These are phyloP conservation scores for Cladosporium sphaerospermum DNA, from an alignment of 2,329 filamentous ascomycete species.

Conservation along the genomic window DNA sequence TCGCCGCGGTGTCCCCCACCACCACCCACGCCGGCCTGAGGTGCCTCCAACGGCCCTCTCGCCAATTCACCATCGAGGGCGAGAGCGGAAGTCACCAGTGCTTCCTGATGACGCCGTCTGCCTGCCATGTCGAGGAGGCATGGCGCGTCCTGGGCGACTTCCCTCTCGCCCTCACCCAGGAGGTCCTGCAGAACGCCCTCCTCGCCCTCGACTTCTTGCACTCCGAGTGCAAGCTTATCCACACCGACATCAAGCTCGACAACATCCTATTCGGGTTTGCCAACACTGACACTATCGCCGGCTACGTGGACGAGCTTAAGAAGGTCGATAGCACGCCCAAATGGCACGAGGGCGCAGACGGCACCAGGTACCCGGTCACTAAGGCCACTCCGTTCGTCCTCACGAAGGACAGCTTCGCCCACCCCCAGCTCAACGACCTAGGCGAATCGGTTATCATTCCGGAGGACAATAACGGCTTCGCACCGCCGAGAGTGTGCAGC, in stretches of 20 bases:
- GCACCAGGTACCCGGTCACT: constrained; percentile 3
- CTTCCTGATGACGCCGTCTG: constrained; percentile 1
- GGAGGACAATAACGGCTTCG: background rate
- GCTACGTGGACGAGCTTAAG: background rate
- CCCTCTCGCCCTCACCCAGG: background rate
- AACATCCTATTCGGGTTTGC: constrained; percentile 9
- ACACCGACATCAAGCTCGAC: constrained; percentile 8
- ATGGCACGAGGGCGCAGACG: background rate
- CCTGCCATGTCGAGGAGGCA: constrained; percentile 5
- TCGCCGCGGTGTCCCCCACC: background rate
- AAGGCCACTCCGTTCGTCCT: background rate
- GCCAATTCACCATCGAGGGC: constrained; percentile 1
- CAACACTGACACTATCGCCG: background rate
- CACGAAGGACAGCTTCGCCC: constrained; percentile 1
- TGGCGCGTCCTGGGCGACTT: constrained; percentile 4
- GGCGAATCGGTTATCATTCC: constrained; percentile 4
- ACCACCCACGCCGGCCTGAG: constrained; percentile 3
- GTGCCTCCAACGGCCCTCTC: constrained; percentile 4
- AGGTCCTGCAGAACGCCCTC: constrained; percentile 2
- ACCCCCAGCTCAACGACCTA: constrained; percentile 2
- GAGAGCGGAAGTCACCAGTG: constrained; percentile 4
- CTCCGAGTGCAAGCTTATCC: constrained; percentile 1
- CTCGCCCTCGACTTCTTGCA: constrained; percentile 6
- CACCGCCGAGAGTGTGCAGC: background rate
- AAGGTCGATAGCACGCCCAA: background rate